Evolutionary conservation across 805 yeast genomes (phyloP).

Genomic region (Pichia nakasei): DNA sequence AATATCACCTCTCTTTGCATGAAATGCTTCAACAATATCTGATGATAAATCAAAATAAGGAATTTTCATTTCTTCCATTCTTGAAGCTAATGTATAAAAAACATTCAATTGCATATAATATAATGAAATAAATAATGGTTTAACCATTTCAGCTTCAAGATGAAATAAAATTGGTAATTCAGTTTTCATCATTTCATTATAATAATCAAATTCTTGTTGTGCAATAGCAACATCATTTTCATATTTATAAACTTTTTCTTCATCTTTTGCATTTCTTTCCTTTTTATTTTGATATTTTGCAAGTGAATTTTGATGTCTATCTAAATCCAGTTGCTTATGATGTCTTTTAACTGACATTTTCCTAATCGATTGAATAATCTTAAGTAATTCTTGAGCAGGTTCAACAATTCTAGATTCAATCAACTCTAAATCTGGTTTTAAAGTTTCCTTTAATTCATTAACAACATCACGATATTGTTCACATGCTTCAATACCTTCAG

Average conservation of each 20-base stretch:
- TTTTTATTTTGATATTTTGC: slow-evolving; percentile 73
- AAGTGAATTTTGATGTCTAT: slow-evolving; percentile 65
- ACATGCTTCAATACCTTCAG: slow-evolving; percentile 92
- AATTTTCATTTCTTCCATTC: slow-evolving; percentile 93
- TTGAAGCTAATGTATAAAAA: slow-evolving; percentile 82
- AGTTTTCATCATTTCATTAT: slow-evolving; percentile 85
- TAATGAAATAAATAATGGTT: slow-evolving; percentile 87
- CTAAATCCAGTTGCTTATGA: slow-evolving; percentile 91
- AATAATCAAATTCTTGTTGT: slow-evolving; percentile 91
- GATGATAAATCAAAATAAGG: slow-evolving; percentile 86
- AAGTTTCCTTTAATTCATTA: slow-evolving; percentile 69
- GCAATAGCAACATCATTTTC: slow-evolving; percentile 88
- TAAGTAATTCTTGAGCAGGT: slow-evolving; percentile 86
- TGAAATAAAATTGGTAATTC: slow-evolving; percentile 84
- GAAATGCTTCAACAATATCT: slow-evolving; percentile 77
- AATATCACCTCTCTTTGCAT: slow-evolving; percentile 76
- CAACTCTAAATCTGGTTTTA: slow-evolving; percentile 88
- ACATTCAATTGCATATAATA: slow-evolving; percentile 97
- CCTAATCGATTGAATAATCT: slow-evolving; percentile 71
- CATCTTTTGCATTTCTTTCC: slow-evolving; percentile 81
- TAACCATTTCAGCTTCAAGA: slow-evolving; percentile 85
- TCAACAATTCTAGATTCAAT: slow-evolving; percentile 82
- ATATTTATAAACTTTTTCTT: slow-evolving; percentile 79
- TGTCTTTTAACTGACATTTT: slow-evolving; percentile 94
- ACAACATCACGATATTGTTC: slow-evolving; percentile 87